A percentile compares a stretch with the other conserved stretches of the same genome.
These are phyloP conservation scores for Aquilaria agallochum DNA, from an alignment of 441 rosid genomes.

Conservation along the genomic window DNA sequence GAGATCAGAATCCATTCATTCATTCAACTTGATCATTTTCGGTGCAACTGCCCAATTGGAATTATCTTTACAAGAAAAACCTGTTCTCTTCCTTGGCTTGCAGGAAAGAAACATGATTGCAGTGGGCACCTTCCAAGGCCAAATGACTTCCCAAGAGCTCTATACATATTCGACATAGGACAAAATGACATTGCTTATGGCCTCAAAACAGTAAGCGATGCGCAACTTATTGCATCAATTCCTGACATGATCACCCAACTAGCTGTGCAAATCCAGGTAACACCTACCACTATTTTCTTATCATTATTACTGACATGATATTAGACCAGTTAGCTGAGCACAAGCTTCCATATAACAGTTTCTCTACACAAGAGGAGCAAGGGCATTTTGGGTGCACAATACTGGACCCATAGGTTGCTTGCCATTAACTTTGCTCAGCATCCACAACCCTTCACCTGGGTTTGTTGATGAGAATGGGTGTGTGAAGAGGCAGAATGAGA, in stretches of 20 bases:
- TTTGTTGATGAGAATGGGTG: conserved; percentile 28
- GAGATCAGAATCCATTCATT: no score
- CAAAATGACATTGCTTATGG: conserved; percentile 91
- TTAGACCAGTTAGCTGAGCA: neutral
- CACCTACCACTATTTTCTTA: no score
- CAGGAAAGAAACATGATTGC: conserved; percentile 21
- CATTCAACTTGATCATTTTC: no score
- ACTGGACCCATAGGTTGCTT: conserved; percentile 45
- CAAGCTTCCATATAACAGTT: conserved; percentile 8
- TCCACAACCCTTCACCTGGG: conserved; percentile 17
- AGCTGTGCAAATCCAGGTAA: conserved; percentile 50
- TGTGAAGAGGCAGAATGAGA: conserved; percentile 21
- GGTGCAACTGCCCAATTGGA: no score
- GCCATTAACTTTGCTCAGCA: conserved; percentile 18
- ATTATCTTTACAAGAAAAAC: neutral
- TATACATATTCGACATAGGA: conserved; percentile 87
- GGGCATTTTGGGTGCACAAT: conserved; percentile 41
- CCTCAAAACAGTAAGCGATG: conserved; percentile 49
- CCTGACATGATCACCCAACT: conserved; percentile 66
- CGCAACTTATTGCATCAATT: conserved; percentile 62
- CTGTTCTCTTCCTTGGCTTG: conserved; percentile 6
- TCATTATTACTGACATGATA: neutral
- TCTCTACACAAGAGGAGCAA: conserved; percentile 32
- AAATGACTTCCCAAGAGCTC: conserved; percentile 74
- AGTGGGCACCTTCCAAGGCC: conserved; percentile 45